phyloP scores from a whole-genome alignment of 2,329 filamentous ascomycete species.

The Podosphaera aphanis region DNA sequence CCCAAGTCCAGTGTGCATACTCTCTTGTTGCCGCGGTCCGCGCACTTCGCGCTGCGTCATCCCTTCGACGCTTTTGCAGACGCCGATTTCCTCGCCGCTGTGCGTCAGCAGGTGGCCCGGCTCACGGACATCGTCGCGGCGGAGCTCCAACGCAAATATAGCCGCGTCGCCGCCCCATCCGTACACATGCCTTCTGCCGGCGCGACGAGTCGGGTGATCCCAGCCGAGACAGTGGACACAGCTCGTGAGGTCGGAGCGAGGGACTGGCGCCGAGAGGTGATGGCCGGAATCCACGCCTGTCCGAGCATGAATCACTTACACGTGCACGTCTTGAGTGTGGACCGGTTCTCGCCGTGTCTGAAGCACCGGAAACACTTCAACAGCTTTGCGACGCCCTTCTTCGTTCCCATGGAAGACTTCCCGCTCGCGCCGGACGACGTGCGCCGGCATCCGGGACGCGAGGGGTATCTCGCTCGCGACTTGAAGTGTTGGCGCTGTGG shows the following conservation, averaged over 20 bases:
- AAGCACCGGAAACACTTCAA: conserved; percentile 79
- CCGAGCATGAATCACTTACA: conserved; percentile 88
- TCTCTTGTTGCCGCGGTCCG: conserved; percentile 61
- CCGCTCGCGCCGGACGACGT: conserved; percentile 45
- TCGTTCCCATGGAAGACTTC: conserved; percentile 58
- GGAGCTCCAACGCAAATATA: conserved; percentile 50
- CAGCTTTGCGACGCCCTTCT: conserved; percentile 68
- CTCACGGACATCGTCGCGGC: conserved; percentile 43
- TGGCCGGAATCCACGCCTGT: conserved; percentile 59
- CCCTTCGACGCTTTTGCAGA: conserved; percentile 61
- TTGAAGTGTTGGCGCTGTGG: conserved; percentile 73
- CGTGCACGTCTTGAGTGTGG: conserved; percentile 63
- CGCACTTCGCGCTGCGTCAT: conserved; percentile 34
- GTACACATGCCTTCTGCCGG: too few relatives aligned
- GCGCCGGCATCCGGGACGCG: conserved; percentile 30
- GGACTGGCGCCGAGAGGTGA: conserved; percentile 56
- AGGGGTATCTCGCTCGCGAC: conserved; percentile 38
- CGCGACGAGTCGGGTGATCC: too few relatives aligned
- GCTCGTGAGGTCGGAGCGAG: conserved; percentile 38
- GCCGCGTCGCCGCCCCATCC: too few relatives aligned
- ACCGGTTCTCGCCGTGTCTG: conserved; percentile 49
- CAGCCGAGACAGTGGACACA: too few relatives aligned
- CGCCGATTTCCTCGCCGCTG: conserved; percentile 37
- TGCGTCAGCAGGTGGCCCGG: conserved; percentile 34
- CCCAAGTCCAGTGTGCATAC: conserved; percentile 72